phyloP scores from a whole-genome alignment of 2,329 filamentous ascomycete species.

The Aspergillus unguis region DNA sequence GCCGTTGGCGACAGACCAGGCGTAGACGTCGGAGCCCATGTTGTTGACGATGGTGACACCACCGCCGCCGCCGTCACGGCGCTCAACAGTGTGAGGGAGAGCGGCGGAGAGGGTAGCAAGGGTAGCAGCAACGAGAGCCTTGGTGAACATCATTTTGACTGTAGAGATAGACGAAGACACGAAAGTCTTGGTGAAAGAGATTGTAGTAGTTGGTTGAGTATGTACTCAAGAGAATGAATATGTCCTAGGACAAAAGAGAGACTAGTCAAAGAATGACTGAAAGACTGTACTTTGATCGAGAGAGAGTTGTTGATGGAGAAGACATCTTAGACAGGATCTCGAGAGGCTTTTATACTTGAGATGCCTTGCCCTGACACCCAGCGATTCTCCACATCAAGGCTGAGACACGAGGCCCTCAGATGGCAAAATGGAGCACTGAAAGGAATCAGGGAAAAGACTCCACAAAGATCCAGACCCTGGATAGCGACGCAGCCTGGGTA shows the following conservation, averaged over 20 bases:
- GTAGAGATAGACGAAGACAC: conserved; percentile 3
- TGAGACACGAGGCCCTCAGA: conserved; percentile 1
- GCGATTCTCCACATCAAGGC: background rate
- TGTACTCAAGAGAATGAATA: conserved; percentile 10
- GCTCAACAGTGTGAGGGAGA: conserved; percentile 22
- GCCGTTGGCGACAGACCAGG: conserved; percentile 39
- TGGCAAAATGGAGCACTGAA: conserved; percentile 7
- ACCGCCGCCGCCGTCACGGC: conserved; percentile 24
- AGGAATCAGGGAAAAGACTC: background rate
- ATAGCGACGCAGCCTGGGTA: background rate
- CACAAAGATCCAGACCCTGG: conserved; percentile 11
- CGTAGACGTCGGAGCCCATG: conserved; percentile 36
- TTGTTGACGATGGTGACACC: conserved; percentile 39
- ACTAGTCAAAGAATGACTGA: conserved; percentile 15
- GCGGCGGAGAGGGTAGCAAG: conserved; percentile 16
- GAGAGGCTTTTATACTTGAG: conserved; percentile 10
- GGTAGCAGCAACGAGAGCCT: conserved; percentile 14
- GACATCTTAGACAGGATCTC: background rate
- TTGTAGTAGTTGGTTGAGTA: conserved; percentile 1
- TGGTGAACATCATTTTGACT: conserved; percentile 20
- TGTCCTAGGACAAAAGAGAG: conserved; percentile 18
- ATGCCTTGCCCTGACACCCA: conserved; percentile 1
- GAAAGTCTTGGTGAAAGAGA: conserved; percentile 6
- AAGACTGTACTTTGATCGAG: conserved; percentile 16
- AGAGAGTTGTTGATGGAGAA: conserved; percentile 20